Evolutionary conservation across 352 stramenopile genomes (phyloP), one percentile per base, ranked within the genome.

Genomic region (Pythium sp.): DNA sequence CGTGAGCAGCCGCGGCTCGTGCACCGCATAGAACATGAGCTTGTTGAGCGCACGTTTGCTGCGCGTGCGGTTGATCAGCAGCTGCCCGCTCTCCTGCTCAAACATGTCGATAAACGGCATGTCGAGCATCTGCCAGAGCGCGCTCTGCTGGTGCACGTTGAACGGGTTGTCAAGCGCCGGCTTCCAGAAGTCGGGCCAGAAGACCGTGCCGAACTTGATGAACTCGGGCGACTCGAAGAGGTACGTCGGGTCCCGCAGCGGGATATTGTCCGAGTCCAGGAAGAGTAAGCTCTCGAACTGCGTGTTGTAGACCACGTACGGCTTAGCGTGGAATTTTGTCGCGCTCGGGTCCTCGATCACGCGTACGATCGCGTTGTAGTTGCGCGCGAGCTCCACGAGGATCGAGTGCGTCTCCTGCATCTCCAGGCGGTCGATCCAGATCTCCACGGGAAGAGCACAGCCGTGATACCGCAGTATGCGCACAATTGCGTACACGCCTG

Each of bases 1-100:
- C 26, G 75, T 65, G 38, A 87, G 76, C 24, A 73, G 62, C 6
- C 77, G 75, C 12, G 80, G 77, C 2, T 38, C 58, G 59, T 84
- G 71, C 32, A 78, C 80, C 4, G 64, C 71, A 56, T 86, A 87
- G 57, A 90, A 87, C 22, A 78, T 72, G 24, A 84, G 76, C 20
- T 75, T 78, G 4, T 72, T 34, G 53, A 70, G 68, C 54, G 55
- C 72, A 2, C 22, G 9, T 3, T 46, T 22, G 43, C 51, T 67
- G 26, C 69, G 77, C 15, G 61, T 47, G 30, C 65, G 65, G 47
- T 79, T 71, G 20, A 80, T 43, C 5, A 80, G 49, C 26, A 80
- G 43, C 68, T 80, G 74, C 1, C 72, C 74, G 22, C 71, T 79
- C 58, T 80, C 74, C 58, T 80, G 74, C 63, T 80, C 74, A 24